A percentile compares a stretch with the other conserved stretches of the same genome.
Evolutionary conservation across 2,329 filamentous ascomycete species (phyloP).

Genomic region (Volutella citrinella): DNA sequence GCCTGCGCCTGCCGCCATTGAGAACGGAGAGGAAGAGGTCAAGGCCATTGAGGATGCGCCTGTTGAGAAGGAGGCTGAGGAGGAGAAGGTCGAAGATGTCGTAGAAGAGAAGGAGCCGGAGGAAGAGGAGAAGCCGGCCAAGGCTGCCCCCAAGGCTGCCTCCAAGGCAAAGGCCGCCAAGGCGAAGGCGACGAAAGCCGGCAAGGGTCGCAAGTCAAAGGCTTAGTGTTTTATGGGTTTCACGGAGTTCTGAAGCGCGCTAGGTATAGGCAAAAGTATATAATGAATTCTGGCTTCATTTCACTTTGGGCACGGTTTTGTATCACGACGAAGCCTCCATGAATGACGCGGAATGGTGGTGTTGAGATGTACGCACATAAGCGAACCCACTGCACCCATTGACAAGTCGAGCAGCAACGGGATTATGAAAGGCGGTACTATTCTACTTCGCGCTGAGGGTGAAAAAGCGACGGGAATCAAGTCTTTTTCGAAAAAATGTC

Average conservation of each 20-base stretch:
- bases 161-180: constrained; percentile 26
- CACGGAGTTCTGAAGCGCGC: constrained; percentile 23
- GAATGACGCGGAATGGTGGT: too few species aligned
- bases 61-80: constrained; percentile 26
- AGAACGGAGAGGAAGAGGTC: constrained; percentile 30
- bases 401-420: constrained; percentile 43
- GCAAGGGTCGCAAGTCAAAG: constrained; percentile 35
- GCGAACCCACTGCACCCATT: constrained; percentile 57
- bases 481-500: constrained; percentile 24
- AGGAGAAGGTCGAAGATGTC: constrained; percentile 19
- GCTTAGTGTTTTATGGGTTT: constrained; percentile 28
- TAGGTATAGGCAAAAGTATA: constrained; percentile 24
- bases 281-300: constrained; percentile 20
- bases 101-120: constrained; percentile 15
- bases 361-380: constrained; percentile 56
- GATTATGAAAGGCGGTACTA: constrained; percentile 58
- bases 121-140: constrained; percentile 23
- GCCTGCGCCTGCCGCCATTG: constrained; percentile 38
- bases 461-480: constrained; percentile 40
- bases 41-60: constrained; percentile 37
- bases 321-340: too few species aligned
- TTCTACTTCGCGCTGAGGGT: constrained; percentile 53
- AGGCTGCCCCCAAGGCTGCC: constrained; percentile 15
- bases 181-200: constrained; percentile 32
- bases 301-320: constrained; percentile 16